Evolutionary conservation across 495 filamentous ascomycete genomes (phyloP).

Genomic region (Copromyces sp.): DNA sequence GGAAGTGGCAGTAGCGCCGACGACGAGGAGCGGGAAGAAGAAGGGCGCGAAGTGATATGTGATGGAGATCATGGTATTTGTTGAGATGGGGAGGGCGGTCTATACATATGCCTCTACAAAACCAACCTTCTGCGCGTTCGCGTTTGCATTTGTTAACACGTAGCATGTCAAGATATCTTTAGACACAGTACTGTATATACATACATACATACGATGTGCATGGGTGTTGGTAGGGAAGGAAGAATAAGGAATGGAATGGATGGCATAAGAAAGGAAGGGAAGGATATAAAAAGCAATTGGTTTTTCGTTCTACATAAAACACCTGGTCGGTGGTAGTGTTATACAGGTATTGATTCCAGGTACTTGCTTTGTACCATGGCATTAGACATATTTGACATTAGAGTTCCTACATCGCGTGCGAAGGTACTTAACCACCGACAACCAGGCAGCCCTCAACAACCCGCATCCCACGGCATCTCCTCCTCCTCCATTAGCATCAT

Average conservation of each 20-base stretch:
- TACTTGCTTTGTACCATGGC: too few species aligned
- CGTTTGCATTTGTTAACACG: neutral
- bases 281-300: neutral
- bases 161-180: neutral
- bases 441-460: too few species aligned
- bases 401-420: too few species aligned
- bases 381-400: too few species aligned
- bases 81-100: neutral
- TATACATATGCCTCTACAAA: neutral
- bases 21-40: constrained; percentile 14
- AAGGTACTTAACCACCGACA: too few species aligned
- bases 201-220: neutral
- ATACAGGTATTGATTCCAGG: neutral
- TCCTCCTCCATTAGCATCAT: too few species aligned
- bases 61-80: neutral
- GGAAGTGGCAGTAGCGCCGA: constrained; percentile 4
- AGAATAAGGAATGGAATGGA: neutral
- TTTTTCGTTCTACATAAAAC: neutral
- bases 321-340: neutral
- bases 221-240: neutral
- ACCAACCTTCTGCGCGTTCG: neutral
- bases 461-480: too few species aligned
- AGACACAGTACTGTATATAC: neutral
- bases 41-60: constrained; percentile 1
- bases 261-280: neutral